These are phyloP conservation scores for Bondarzewia mesenterica DNA, from an alignment of 1,284 basidiomycete genomes.

Conservation along the genomic window DNA sequence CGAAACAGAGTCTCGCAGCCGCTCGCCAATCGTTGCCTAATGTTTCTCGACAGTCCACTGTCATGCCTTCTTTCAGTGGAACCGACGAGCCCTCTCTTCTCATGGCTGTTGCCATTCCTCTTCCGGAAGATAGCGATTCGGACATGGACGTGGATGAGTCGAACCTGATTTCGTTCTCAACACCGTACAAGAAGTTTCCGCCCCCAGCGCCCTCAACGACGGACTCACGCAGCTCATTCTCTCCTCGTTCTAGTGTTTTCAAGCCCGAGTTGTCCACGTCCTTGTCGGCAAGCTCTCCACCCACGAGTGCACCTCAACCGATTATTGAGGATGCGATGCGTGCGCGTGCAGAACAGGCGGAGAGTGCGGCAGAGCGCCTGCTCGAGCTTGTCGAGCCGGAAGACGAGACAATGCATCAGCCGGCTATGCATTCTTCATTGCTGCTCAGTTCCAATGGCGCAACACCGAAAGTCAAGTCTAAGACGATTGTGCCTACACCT, in stretches of 20 bases:
- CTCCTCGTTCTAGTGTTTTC: constrained; percentile 46
- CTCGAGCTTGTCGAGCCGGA: constrained; percentile 75
- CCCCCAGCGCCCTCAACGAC: constrained; percentile 17
- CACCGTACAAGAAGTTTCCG: constrained; percentile 50
- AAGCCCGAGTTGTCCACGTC: constrained; percentile 46
- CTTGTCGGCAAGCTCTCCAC: constrained; percentile 37
- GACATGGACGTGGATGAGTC: constrained; percentile 44
- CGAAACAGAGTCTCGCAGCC: constrained; percentile 15
- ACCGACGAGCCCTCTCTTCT: constrained; percentile 57
- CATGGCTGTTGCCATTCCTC: constrained; percentile 59
- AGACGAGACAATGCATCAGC: constrained; percentile 42
- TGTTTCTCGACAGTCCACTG: constrained; percentile 28
- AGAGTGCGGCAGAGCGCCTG: constrained; percentile 77
- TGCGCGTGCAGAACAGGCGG: constrained; percentile 81
- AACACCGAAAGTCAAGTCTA: constrained; percentile 31
- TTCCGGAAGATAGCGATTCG: constrained; percentile 66
- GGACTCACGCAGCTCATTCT: constrained; percentile 33
- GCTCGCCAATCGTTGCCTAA: background rate
- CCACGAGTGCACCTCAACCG: constrained; percentile 33
- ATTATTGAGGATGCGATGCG: constrained; percentile 77
- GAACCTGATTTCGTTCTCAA: constrained; percentile 65
- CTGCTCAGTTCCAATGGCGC: constrained; percentile 35
- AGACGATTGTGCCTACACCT: constrained; percentile 18
- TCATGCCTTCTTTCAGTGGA: constrained; percentile 22
- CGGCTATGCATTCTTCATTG: constrained; percentile 49